phyloP scores from a whole-genome alignment of 106 monocot genomes.

The Dactylorhiza incarnata region DNA sequence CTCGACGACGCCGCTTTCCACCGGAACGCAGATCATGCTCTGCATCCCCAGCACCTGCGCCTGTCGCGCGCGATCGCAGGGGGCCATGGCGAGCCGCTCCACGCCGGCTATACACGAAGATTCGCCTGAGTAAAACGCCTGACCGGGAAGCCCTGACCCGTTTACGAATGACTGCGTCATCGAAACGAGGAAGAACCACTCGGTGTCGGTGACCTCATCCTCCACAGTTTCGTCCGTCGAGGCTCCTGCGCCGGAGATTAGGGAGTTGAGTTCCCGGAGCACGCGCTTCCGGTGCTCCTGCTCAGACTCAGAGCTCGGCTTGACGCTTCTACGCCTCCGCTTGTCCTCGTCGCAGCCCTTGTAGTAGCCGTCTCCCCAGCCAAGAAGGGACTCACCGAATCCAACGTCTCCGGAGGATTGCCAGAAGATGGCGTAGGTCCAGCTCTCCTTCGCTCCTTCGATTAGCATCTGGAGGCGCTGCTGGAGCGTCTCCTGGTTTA shows the following conservation, averaged over 20 bases:
- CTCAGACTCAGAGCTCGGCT: constrained; percentile 26
- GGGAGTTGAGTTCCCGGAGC: constrained; percentile 61
- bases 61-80: constrained; percentile 54
- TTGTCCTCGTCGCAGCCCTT: constrained; percentile 60
- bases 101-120: constrained; percentile 38
- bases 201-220: constrained; percentile 76
- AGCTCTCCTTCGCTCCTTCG: constrained; percentile 42
- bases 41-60: constrained; percentile 51
- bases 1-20: constrained; percentile 58
- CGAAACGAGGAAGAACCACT: constrained; percentile 85
- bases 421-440: constrained; percentile 95
- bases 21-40: constrained; percentile 62
- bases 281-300: constrained; percentile 76
- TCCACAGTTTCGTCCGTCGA: constrained; percentile 39
- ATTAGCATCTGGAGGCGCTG: constrained; percentile 64
- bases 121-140: constrained; percentile 31
- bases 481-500: constrained; percentile 59
- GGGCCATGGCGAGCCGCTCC: constrained; percentile 13
- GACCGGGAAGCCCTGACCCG: constrained; percentile 54
- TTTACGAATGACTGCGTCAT: constrained; percentile 71
- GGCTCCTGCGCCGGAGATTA: constrained; percentile 29
- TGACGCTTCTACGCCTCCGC: constrained; percentile 16
- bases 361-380: constrained; percentile 93
- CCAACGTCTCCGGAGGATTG: constrained; percentile 49
- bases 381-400: constrained; percentile 44